These are phyloP conservation scores for Tulasnella sp. DNA, from an alignment of 768 basidiomycete genomes.

Conservation along the genomic window DNA sequence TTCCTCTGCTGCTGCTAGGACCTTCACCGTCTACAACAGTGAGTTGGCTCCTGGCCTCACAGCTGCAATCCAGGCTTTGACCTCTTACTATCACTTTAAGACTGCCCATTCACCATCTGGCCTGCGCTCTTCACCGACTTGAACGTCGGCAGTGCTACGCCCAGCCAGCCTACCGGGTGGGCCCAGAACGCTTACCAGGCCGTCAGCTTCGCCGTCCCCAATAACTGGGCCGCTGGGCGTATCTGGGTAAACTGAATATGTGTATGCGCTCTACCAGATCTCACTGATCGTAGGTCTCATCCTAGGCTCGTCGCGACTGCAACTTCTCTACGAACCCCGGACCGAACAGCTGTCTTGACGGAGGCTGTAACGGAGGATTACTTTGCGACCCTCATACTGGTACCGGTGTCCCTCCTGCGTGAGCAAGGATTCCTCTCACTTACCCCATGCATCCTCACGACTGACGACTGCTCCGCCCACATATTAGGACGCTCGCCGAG, in stretches of 20 bases:
- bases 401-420: no score
- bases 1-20: slow-evolving; percentile 31
- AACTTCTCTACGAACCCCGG: slow-evolving; percentile 29
- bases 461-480: no score
- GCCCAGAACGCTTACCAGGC: slow-evolving; percentile 13
- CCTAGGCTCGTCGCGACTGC: slow-evolving; percentile 33
- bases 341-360: slow-evolving; percentile 29
- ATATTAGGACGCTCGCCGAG: background rate
- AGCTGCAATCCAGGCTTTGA: no score
- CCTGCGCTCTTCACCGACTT: slow-evolving; percentile 10
- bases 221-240: no score
- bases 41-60: background rate
- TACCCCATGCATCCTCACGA: slow-evolving; percentile 18
- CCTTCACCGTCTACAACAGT: slow-evolving; percentile 45
- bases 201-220: slow-evolving; percentile 20
- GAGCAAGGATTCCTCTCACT: slow-evolving; percentile 32
- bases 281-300: no score
- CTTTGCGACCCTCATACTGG: slow-evolving; percentile 28
- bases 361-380: slow-evolving; percentile 28
- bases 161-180: slow-evolving; percentile 20
- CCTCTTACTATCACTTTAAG: background rate
- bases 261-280: no score
- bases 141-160: slow-evolving; percentile 13
- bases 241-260: slow-evolving; percentile 16
- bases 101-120: slow-evolving; percentile 17